Percentiles rank a stretch among this genome's conserved stretches.
phyloP scores from a whole-genome alignment of 345 rosid genomes.

The Heritiera fomes region DNA sequence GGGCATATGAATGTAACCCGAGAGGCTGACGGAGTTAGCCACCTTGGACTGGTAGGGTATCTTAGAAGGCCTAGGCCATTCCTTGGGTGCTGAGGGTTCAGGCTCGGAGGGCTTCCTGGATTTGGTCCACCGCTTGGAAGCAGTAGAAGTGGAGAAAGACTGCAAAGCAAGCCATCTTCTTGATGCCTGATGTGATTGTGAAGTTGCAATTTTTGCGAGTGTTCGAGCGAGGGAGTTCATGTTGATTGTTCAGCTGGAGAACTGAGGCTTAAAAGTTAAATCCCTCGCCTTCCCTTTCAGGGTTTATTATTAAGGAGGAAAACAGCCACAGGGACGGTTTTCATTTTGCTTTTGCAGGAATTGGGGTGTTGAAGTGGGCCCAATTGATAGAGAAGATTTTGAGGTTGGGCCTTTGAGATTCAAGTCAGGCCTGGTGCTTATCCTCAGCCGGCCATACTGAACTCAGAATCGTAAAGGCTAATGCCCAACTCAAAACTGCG shows the following conservation, averaged over 20 bases:
- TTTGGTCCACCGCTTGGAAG: background rate
- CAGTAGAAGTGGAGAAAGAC: slow-evolving; percentile 19
- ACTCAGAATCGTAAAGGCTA: background rate
- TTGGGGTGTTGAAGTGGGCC: background rate
- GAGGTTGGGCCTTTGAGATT: background rate
- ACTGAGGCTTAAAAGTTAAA: background rate
- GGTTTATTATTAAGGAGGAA: background rate
- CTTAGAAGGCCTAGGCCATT: slow-evolving; percentile 52
- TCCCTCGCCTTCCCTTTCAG: background rate
- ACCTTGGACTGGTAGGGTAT: slow-evolving; percentile 71
- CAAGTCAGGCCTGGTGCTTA: background rate
- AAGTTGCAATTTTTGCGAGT: slow-evolving; percentile 27
- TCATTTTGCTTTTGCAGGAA: background rate
- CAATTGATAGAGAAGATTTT: background rate
- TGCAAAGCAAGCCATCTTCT: slow-evolving; percentile 26
- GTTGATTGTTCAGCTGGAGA: background rate
- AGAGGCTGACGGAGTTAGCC: slow-evolving; percentile 50
- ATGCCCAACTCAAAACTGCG: background rate
- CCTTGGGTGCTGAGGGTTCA: background rate
- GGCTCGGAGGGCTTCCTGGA: slow-evolving; percentile 1
- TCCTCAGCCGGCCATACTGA: background rate
- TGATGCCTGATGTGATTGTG: slow-evolving; percentile 9
- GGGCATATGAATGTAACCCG: slow-evolving; percentile 49
- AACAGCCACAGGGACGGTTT: no score
- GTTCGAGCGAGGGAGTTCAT: slow-evolving; percentile 38